Evolutionary conservation across 495 filamentous ascomycete species (phyloP).

Genomic region (Letharia columbiana): DNA sequence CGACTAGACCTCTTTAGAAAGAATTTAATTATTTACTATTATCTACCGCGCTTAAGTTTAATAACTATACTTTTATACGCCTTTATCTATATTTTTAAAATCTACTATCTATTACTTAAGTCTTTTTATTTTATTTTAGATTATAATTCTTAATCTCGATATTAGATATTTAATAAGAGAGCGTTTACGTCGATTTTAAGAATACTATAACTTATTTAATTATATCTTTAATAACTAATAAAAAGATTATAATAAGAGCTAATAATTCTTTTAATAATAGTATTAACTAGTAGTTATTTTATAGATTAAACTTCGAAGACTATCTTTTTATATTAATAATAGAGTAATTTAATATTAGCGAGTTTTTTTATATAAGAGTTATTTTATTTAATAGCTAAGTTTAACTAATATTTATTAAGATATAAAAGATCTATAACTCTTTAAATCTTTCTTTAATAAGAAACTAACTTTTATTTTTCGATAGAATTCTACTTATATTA

Average conservation of each 20-base stretch:
- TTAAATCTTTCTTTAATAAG: not conserved
- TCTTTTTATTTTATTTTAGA: too few species aligned
- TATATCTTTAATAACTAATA: not conserved
- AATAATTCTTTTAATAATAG: not conserved
- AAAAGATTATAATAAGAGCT: not conserved
- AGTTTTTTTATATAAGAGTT: too few species aligned
- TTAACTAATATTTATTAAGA: not conserved
- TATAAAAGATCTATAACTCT: not conserved
- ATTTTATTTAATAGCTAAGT: not conserved
- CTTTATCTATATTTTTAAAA: too few species aligned
- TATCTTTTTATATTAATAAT: not conserved
- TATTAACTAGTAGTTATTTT: not conserved
- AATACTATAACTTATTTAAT: not conserved
- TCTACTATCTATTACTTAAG: too few species aligned
- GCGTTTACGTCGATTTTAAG: not conserved
- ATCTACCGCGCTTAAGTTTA: too few species aligned
- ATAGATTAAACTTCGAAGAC: not conserved
- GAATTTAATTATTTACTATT: too few species aligned
- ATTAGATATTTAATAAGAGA: not conserved
- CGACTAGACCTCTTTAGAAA: not conserved
- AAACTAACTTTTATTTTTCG: too few species aligned
- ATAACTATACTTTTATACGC: too few species aligned
- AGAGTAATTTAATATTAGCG: not conserved
- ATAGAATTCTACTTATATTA: not conserved
- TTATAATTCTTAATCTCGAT: too few species aligned